Conservation (phyloP, 2,329 filamentous ascomycete species). For the Fusarium armeniacum region DNA sequence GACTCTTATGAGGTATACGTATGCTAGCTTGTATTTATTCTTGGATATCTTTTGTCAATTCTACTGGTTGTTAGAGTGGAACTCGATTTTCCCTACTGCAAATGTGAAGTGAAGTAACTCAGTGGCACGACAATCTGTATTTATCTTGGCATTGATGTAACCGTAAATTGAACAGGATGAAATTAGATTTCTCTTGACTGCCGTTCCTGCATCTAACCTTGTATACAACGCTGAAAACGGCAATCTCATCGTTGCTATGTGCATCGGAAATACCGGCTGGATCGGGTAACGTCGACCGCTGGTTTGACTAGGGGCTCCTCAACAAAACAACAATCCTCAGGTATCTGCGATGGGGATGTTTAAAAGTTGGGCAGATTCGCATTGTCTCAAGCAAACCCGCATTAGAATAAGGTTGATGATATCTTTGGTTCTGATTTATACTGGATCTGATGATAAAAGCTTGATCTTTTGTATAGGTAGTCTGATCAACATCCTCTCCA, state of each 20-base stretch:
- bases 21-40: constrained; percentile 8
- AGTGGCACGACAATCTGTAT: background rate
- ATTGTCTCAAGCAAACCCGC: background rate
- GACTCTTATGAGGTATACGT: constrained; percentile 5
- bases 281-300: background rate
- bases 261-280: background rate
- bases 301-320: background rate
- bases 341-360: background rate
- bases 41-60: background rate
- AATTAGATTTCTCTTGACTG: background rate
- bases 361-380: background rate
- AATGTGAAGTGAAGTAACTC: background rate
- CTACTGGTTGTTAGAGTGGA: background rate
- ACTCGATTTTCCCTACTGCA: background rate
- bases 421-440: no score
- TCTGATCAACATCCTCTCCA: no score
- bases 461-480: background rate
- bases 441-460: background rate
- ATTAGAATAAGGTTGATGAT: background rate
- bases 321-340: background rate
- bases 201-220: background rate
- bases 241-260: background rate
- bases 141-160: background rate
- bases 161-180: background rate
- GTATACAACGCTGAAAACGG: background rate